Conservation (phyloP, 148 eudicot genomes). For the Silene uniflora region DNA sequence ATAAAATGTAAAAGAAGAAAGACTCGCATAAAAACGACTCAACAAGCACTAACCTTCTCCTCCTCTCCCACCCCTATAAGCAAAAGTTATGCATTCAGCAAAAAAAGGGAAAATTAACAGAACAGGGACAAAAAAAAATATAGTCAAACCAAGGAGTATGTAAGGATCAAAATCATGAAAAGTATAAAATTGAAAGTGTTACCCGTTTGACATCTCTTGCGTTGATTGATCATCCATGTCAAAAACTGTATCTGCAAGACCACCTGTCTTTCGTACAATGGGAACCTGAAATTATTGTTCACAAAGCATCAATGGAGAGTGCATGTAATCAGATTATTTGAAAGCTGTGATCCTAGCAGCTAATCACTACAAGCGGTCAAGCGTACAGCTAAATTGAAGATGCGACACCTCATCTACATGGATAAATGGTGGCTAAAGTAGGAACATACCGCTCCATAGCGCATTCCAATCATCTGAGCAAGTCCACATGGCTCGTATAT, state of each 20-base stretch:
- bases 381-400: not conserved
- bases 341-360: not conserved
- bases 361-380: not conserved
- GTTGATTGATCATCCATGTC: slow-evolving; percentile 65
- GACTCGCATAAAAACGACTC: too few relatives aligned
- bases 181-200: slow-evolving; percentile 12
- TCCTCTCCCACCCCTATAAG: too few relatives aligned
- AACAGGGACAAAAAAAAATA: not conserved
- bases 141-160: not conserved
- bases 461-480: slow-evolving; percentile 92
- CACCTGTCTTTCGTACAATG: slow-evolving; percentile 79
- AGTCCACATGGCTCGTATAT: slow-evolving; percentile 92
- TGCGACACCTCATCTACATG: not conserved
- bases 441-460: slow-evolving; percentile 71
- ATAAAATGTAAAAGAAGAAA: too few relatives aligned
- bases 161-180: not conserved
- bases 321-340: not conserved
- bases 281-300: slow-evolving; percentile 49
- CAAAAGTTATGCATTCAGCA: too few relatives aligned
- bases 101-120: too few relatives aligned
- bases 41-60: too few relatives aligned
- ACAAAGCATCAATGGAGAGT: not conserved
- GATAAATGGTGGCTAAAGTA: not conserved
- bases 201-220: slow-evolving; percentile 67
- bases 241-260: slow-evolving; percentile 91